phyloP scores from a whole-genome alignment of 768 basidiomycete genomes.

The Calocybe indica region DNA sequence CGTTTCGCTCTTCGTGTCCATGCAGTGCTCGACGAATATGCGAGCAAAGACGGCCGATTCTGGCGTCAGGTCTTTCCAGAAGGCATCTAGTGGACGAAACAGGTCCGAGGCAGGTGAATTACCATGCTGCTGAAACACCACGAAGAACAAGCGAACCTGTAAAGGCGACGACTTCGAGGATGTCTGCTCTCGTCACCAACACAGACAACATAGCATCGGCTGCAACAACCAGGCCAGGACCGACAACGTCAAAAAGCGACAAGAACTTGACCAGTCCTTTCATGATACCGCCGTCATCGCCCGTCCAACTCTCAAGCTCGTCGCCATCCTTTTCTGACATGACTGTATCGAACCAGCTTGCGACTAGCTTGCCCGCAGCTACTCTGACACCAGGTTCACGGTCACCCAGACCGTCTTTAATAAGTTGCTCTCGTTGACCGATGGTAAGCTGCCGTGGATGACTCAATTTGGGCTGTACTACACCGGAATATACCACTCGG shows the following conservation, averaged over 20 bases:
- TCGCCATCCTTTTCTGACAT: slow-evolving; percentile 28
- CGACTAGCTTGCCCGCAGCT: slow-evolving; percentile 77
- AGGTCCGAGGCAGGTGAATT: neutral
- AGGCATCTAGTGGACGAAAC: slow-evolving; percentile 44
- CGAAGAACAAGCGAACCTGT: slow-evolving; percentile 43
- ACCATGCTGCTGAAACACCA: neutral
- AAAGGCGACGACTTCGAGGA: slow-evolving; percentile 70
- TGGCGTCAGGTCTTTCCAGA: slow-evolving; percentile 71
- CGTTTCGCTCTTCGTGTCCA: slow-evolving; percentile 50
- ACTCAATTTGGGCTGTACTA: slow-evolving; percentile 48
- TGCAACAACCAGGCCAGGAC: slow-evolving; percentile 63
- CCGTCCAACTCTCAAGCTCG: slow-evolving; percentile 24
- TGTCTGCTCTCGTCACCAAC: slow-evolving; percentile 65
- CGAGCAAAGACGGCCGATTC: slow-evolving; percentile 82
- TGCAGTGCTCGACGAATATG: slow-evolving; percentile 80
- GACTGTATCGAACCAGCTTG: slow-evolving; percentile 74
- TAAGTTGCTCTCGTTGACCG: slow-evolving; percentile 75
- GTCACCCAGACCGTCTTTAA: slow-evolving; percentile 88
- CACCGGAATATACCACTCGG: slow-evolving; percentile 66
- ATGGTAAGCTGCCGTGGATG: slow-evolving; percentile 73
- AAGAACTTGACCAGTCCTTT: slow-evolving; percentile 39
- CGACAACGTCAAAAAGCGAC: slow-evolving; percentile 54
- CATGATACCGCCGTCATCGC: slow-evolving; percentile 44
- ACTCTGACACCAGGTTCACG: slow-evolving; percentile 76
- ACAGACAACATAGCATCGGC: slow-evolving; percentile 79